These are phyloP conservation scores for Cystobasidium sp. DNA, from an alignment of 1,284 basidiomycete genomes.

Conservation along the genomic window DNA sequence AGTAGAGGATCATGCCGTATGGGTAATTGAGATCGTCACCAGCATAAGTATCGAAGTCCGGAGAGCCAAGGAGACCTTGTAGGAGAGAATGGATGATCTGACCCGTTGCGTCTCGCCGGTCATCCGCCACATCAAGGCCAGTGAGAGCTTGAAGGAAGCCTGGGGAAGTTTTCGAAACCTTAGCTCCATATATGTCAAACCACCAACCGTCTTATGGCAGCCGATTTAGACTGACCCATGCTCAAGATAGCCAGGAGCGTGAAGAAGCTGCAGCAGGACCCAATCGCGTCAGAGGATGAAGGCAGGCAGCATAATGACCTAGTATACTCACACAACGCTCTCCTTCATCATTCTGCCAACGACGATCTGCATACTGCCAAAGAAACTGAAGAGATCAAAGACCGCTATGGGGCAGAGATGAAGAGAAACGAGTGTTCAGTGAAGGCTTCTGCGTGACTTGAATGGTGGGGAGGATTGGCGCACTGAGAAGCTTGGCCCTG, in stretches of 20 bases:
- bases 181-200: neutral
- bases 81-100: constrained; percentile 50
- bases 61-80: constrained; percentile 60
- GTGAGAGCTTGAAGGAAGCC: constrained; percentile 52
- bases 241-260: constrained; percentile 58
- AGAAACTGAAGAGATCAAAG: constrained; percentile 52
- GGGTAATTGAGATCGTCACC: constrained; percentile 49
- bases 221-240: constrained; percentile 35
- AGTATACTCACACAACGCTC: constrained; percentile 45
- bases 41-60: constrained; percentile 73
- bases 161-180: neutral
- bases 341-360: constrained; percentile 62
- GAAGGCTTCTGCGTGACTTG: neutral
- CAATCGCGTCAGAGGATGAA: too few species aligned
- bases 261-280: constrained; percentile 65
- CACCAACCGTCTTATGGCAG: neutral
- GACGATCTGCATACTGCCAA: constrained; percentile 67
- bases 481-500: constrained; percentile 41
- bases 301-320: too few species aligned
- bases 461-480: neutral
- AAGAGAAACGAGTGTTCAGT: neutral
- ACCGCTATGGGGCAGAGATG: constrained; percentile 41
- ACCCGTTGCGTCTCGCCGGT: constrained; percentile 48
- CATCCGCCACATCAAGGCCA: constrained; percentile 51
- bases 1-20: constrained; percentile 77